Conservation (phyloP, 139 green algal species). For the Nannochloris sp. region DNA sequence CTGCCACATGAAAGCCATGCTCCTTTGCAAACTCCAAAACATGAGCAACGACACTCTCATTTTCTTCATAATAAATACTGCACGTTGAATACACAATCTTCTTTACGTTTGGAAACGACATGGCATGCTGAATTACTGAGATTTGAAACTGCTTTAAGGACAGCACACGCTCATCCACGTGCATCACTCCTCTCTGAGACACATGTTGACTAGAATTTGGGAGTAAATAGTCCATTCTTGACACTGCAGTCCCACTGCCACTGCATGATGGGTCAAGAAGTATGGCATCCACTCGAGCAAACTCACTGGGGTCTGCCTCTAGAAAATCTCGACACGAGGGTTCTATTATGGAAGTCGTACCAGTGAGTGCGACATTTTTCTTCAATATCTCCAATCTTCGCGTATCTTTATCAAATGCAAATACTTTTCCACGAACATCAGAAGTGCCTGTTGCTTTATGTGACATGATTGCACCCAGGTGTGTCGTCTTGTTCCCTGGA, state of each 20-base stretch:
- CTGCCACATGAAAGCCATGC: constrained; percentile 56
- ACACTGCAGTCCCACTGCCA: constrained; percentile 60
- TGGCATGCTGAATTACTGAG: constrained; percentile 69
- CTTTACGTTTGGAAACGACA: constrained; percentile 64
- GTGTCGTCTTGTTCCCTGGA: constrained; percentile 97
- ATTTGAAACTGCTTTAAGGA: constrained; percentile 54
- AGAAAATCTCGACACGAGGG: constrained; percentile 68
- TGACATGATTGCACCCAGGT: constrained; percentile 50
- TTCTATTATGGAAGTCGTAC: constrained; percentile 37
- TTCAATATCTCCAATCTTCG: constrained; percentile 56
- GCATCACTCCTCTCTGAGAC: background rate
- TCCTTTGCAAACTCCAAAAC: constrained; percentile 44
- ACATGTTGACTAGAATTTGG: constrained; percentile 20
- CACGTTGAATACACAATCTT: constrained; percentile 88
- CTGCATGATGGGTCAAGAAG: constrained; percentile 89
- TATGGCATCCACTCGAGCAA: constrained; percentile 43
- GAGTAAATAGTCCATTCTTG: constrained; percentile 73
- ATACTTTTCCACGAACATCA: constrained; percentile 39
- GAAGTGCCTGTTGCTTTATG: constrained; percentile 23
- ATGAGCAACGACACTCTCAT: constrained; percentile 80
- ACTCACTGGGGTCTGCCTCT: constrained; percentile 34
- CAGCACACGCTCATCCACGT: constrained; percentile 40
- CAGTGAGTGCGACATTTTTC: constrained; percentile 43
- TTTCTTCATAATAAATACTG: constrained; percentile 75
- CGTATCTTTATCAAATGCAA: constrained; percentile 78